Evolutionary conservation across 208 protist genomes (phyloP), one percentile per base, ranked within the genome.

Genomic region (Crithidia expoeki): DNA sequence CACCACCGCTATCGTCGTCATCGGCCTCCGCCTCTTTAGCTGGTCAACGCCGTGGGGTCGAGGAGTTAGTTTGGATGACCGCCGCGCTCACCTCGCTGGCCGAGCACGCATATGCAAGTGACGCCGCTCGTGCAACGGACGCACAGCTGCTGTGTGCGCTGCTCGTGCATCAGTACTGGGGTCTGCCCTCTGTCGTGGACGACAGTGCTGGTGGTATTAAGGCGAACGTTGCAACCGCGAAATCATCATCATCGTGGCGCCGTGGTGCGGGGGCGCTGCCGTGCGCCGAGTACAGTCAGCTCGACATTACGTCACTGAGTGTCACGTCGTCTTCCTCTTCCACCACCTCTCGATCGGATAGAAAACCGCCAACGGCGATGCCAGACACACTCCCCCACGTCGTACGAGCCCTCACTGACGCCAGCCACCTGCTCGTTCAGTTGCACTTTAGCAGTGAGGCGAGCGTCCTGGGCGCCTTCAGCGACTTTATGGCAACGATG

Each of bases 401-500:
- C 5, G 81, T 84, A 49, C 83, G 85, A 32, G 63, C 80, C 42
- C 53, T 90, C 34, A 77, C 89, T n/a, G 82, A 81, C 52, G 44
- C 89, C 46, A 77, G 81, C 2, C 79, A 86, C 40, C 63, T 77
- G 42, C 73, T 95, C 50, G 70, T 86, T 11, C 71, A 80, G 30
- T 68, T 60, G 32, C 79, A 72, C 38, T 86, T 86, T 73, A 57
- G 66, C 46, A 56, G 82, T n/a, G 81, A 93, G 62, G 81, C 82
- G 1, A 65, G 71, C 25, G 72, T 94, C 38, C 69, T 88, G 32
- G 81, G 77, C 65, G 73, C 78, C 28, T 60, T 95, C 49, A 77
- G 88, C 17, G 90, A 93, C 55, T 88, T 90, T 62, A 40, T 94
- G 30, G 88, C 90, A 21, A 66, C 69, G 6, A 75, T 64, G 55